Conservation (phyloP, 1,284 basidiomycete genomes). For the Exobasidium rhododendri region DNA sequence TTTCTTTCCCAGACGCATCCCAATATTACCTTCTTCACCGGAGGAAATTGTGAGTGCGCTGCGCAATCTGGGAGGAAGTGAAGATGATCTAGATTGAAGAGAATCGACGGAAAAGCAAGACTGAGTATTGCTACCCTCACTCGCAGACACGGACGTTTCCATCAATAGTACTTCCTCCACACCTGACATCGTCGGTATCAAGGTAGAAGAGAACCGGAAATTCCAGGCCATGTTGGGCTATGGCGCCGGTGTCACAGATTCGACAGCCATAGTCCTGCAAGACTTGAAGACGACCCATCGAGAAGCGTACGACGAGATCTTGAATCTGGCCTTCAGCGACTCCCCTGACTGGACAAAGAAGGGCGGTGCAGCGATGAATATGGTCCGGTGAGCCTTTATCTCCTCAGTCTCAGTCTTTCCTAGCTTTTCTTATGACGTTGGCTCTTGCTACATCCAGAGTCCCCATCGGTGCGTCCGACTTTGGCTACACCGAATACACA, state of each 20-base stretch:
- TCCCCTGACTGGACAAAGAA: constrained; percentile 20
- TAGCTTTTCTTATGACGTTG: too few species aligned
- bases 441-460: too few species aligned
- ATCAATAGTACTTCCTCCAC: constrained; percentile 16
- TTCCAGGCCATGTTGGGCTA: constrained; percentile 27
- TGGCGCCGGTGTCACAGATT: constrained; percentile 35
- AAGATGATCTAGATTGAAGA: background rate
- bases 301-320: constrained; percentile 31
- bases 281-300: constrained; percentile 29
- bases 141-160: background rate
- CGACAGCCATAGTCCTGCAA: constrained; percentile 34
- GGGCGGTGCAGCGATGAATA: constrained; percentile 32
- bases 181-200: constrained; percentile 22
- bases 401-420: too few species aligned
- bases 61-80: background rate
- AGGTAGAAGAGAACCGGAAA: constrained; percentile 13
- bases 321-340: constrained; percentile 34
- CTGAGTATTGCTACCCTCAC: constrained; percentile 21
- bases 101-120: background rate
- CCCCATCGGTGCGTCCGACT: constrained; percentile 37
- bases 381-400: constrained; percentile 18
- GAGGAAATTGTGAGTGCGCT: constrained; percentile 8
- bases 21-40: constrained; percentile 20
- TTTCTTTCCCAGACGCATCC: constrained; percentile 27
- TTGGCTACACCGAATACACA: constrained; percentile 29